Percentiles rank a stretch among this genome's conserved stretches.
These are phyloP conservation scores for Candida sanyaensis DNA, from an alignment of 1,139 yeast species.

Conservation along the genomic window DNA sequence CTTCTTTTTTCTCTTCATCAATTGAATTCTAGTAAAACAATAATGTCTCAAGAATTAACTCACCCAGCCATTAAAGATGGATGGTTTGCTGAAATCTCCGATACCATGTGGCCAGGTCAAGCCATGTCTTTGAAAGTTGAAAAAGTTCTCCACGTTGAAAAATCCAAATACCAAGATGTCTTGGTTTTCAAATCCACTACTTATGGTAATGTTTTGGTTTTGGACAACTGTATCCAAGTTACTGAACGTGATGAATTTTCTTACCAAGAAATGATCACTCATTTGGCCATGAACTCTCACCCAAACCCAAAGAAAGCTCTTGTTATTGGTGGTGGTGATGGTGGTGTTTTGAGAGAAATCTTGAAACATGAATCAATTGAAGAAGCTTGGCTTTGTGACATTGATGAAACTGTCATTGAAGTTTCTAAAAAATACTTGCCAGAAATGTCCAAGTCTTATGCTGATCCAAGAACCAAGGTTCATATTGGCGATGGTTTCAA, in stretches of 20 bases:
- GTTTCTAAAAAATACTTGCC: conserved; percentile 84
- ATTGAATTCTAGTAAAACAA: not conserved
- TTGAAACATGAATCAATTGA: conserved; percentile 83
- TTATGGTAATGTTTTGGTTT: conserved; percentile 88
- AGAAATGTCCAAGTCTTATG: conserved; percentile 76
- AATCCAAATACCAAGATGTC: conserved; percentile 86
- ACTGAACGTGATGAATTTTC: conserved; percentile 95
- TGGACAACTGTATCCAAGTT: conserved; percentile 89
- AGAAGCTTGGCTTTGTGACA: conserved; percentile 87
- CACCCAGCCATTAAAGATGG: conserved; percentile 79
- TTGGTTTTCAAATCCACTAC: conserved; percentile 83
- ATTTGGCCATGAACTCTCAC: conserved; percentile 85
- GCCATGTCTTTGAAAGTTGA: conserved; percentile 87
- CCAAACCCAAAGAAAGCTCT: conserved; percentile 87
- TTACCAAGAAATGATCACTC: conserved; percentile 94
- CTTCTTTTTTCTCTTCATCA: not conserved
- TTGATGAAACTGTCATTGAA: conserved; percentile 86
- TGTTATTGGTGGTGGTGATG: conserved; percentile 96
- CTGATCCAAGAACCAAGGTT: conserved; percentile 79
- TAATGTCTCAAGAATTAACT: conserved; percentile 48
- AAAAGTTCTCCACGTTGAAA: conserved; percentile 74
- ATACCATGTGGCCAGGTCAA: conserved; percentile 95
- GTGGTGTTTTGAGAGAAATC: conserved; percentile 91
- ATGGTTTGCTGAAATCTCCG: conserved; percentile 89
- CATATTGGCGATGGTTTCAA: conserved; percentile 93